Evolutionary conservation across 2,329 filamentous ascomycete species (phyloP), one percentile per base, ranked within the genome.

Genomic region (Fusarium keratoplasticum): DNA sequence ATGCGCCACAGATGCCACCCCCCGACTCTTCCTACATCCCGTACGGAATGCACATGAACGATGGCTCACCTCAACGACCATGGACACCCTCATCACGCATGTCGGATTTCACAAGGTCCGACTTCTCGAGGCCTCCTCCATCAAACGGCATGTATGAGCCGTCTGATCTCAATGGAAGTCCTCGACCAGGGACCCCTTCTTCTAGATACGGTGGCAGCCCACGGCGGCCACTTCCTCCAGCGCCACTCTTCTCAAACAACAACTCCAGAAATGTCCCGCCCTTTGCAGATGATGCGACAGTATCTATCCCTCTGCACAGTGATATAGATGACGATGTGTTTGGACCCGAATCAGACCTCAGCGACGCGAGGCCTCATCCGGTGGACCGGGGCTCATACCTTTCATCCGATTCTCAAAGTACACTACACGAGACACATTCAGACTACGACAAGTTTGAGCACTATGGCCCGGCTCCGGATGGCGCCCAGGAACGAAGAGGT

Each of bases 161-260:
- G 0, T 88, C 92, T 25, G 95, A 98, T 77, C 84, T 98, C 68
- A 96, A 98, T 79, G 96, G 96, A 58, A 95, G 91, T 71, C 95
- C 96, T 8, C 87, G 96, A 67, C 96, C 96, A 2, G 96, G 96
- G 6, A 98, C 96, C 0, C 95, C 96, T 2, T 95, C 95, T 1
- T 96, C 95, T 3, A 89, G 91, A 81, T 98, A 98, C 81, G 94
- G 95, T 22, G 94, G 95, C 5, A 97, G 95, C 80, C 94, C 95
- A 13, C 90, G 95, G 76, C 89, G 96, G 65, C 96, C 96, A 5
- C 87, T 98, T 35, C 96, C 96, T 4, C 95, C 95, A 0, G 94
- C 95, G 33, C 96, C 96, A 5, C 86, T 98, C 10, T 98, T 98
- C 80, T 89, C 93, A 10, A 86, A 86, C 81, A 87, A 84, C 10